Conservation (phyloP, 1,284 basidiomycete genomes). For the Marasmius fiardii region DNA sequence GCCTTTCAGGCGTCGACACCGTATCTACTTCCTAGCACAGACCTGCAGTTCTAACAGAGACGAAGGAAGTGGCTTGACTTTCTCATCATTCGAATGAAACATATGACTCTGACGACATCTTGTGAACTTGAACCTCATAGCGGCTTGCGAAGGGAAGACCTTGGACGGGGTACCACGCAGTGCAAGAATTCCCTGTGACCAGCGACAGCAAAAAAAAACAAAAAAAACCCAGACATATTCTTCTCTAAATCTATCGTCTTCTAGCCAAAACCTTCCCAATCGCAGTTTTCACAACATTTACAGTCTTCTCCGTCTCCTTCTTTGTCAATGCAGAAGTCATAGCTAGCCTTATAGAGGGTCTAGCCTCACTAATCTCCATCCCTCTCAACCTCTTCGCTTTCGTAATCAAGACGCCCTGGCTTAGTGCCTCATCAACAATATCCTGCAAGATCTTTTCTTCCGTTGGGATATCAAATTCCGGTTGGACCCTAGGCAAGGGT, state of each 20-base stretch:
- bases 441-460: conserved; percentile 86
- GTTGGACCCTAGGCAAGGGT: conserved; percentile 34
- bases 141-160: no score
- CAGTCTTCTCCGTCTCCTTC: conserved; percentile 93
- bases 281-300: conserved; percentile 69
- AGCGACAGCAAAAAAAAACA: no score
- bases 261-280: conserved; percentile 67
- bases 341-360: conserved; percentile 87
- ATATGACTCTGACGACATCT: no score
- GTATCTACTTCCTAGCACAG: no score
- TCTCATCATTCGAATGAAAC: no score
- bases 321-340: conserved; percentile 74
- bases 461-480: conserved; percentile 49
- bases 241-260: conserved; percentile 28
- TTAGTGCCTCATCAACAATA: conserved; percentile 79
- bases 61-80: no score
- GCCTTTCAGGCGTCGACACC: no score
- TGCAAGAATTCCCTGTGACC: no score
- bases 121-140: no score
- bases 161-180: no score
- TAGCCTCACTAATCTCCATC: conserved; percentile 80
- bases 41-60: no score
- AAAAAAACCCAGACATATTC: no score
- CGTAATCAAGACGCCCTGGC: conserved; percentile 80
- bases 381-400: conserved; percentile 77